Conservation (phyloP, 140 eudicot genomes). For the Senecio squalidus region DNA sequence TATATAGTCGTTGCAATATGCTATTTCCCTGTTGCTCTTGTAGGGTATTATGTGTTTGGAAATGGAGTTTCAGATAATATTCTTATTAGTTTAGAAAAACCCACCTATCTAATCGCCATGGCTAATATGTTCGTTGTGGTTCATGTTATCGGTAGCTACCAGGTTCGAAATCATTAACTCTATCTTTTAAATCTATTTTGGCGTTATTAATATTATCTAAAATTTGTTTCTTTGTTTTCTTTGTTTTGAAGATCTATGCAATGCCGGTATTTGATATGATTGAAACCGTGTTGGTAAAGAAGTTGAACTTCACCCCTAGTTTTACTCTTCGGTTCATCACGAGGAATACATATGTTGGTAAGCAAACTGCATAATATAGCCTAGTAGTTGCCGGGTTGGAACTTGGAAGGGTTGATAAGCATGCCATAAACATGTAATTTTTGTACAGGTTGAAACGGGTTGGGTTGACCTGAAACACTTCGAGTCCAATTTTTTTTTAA, state of each 20-base stretch:
- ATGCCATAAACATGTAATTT: too few species aligned
- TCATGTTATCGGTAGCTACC: conserved; percentile 57
- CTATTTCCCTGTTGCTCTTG: conserved; percentile 59
- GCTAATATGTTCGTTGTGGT: conserved; percentile 52
- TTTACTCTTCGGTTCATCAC: conserved; percentile 50
- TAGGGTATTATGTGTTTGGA: conserved; percentile 42
- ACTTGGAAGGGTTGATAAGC: too few species aligned
- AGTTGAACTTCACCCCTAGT: conserved; percentile 55
- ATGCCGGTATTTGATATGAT: conserved; percentile 87
- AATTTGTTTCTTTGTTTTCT: neutral
- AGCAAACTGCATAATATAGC: conserved; percentile 27
- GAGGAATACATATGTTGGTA: conserved; percentile 63
- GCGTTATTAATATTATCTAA: conserved; percentile 2
- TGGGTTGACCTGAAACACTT: too few species aligned
- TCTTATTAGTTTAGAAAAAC: conserved; percentile 32
- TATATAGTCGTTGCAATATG: conserved; percentile 51
- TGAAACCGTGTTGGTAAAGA: conserved; percentile 68
- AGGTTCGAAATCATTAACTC: conserved; percentile 28
- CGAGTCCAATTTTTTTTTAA: too few species aligned
- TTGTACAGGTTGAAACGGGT: too few species aligned
- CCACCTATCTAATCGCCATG: conserved; percentile 48
- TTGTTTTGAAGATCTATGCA: conserved; percentile 52
- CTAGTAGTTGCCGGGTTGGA: too few species aligned
- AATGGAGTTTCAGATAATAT: conserved; percentile 33
- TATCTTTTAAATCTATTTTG: neutral